phyloP scores from a whole-genome alignment of 2,329 filamentous ascomycete species.

The Pseudogymnoascus sp. region DNA sequence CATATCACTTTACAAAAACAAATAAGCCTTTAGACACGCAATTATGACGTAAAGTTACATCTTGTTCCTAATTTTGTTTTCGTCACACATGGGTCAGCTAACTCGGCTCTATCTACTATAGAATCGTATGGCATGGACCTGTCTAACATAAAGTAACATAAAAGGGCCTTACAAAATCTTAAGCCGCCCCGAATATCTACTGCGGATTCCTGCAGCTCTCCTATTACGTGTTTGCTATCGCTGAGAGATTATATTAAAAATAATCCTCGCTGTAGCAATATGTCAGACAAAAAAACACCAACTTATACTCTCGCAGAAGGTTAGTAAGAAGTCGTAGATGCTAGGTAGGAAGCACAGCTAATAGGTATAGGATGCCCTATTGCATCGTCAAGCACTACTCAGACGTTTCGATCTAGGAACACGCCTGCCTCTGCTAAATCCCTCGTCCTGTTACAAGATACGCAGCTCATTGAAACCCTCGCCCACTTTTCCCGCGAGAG shows the following conservation, averaged over 20 bases:
- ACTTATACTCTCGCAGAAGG: slow-evolving; percentile 27
- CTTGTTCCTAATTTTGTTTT: background rate
- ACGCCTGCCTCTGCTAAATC: slow-evolving; percentile 20
- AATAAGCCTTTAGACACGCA: background rate
- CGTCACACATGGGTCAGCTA: background rate
- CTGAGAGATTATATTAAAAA: background rate
- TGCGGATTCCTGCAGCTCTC: background rate
- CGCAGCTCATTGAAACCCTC: slow-evolving; percentile 47
- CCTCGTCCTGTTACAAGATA: slow-evolving; percentile 42
- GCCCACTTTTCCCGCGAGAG: slow-evolving; percentile 52
- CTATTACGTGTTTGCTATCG: background rate
- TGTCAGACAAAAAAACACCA: slow-evolving; percentile 13
- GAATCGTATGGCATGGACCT: background rate
- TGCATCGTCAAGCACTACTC: background rate
- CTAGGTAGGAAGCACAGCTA: background rate
- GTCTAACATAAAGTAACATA: background rate
- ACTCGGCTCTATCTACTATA: background rate
- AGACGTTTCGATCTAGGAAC: background rate
- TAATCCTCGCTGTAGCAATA: background rate
- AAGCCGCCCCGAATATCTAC: background rate
- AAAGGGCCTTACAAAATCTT: background rate
- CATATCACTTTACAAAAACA: background rate
- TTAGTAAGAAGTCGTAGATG: slow-evolving; percentile 13
- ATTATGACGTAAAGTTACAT: background rate
- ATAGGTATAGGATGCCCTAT: background rate